Base-by-base conservation (phyloP, 2,329 filamentous ascomycete species). In the Zasmidium citrigriseum region DNA sequence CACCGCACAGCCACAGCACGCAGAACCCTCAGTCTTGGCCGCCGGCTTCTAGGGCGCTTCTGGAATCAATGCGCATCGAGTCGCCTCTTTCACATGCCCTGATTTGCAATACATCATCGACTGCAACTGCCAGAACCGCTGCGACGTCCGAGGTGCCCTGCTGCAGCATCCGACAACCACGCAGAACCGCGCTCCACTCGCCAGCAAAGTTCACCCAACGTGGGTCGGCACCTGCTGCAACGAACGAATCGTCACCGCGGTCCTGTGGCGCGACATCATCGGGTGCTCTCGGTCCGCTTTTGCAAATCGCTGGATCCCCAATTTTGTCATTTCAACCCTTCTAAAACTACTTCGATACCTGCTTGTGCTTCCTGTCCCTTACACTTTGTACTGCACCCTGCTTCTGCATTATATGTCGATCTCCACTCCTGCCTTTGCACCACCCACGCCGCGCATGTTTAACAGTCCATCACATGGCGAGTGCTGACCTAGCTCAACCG, bases 401-500 rank as follows among this genome's bases (percentile, higher is more conserved):
- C 46, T 54, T 46, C 49, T 50, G 52, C 52, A 51, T 52, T 59
- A 59, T 56, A 55, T 59, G 58, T 63, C 58, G 58, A 58, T 57
- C 54, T 55, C 52, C 52, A 52, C 52, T 54, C 23, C 44, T 53
- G 41, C 50, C 58, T 54, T 59, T 47, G 38, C 54, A 29, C 54
- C 55, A 27, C 41, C 34, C 48, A 47, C 46, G 21, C 29, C 52
- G 54, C 58, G 49, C 59, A 59, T 60, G 59, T 56, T 52, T 52
- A 44, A 50, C 44, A 60, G 45, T 53, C 48, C 55, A 54, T 41
- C 46, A 55, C 29, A 70, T 67, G 64, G 65, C 67, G 49, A 64
- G 52, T 60, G 64, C 69, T 70, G 63, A 68, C 61, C 59, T 51
- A 62, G 46, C 57, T 66, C 46, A 57, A 51, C 50, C 58, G 58